Base-by-base conservation (phyloP, 2,329 filamentous ascomycete genomes). In the Diaporthe australafricana region DNA sequence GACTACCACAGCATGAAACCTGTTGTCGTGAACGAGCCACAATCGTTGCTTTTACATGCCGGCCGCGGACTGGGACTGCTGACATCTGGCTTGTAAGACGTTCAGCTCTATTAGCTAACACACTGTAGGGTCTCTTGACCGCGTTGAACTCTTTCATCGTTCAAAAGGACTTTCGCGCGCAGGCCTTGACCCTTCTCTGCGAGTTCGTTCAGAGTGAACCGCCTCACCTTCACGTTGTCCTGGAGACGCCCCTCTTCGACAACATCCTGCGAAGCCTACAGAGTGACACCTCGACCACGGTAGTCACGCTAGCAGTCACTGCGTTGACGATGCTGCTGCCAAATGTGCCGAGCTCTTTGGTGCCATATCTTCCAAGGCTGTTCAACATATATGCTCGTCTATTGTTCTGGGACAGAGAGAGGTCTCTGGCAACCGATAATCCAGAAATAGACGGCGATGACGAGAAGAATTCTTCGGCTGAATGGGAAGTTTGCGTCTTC, bases 361-460 rank as follows among this genome's bases (percentile, higher is more conserved):
- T 91, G 2, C 87, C 89, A 0, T 88, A 92, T 77, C 85, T 96
- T 7, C 91, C 93, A 38, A 89, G 90, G 22, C 84, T 96, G 22
- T 96, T 96, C 85, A 92, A 95, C 73, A 91, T 96, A 67, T 96
- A 96, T 79, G 93, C 92, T 69, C 87, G 94, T 62, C 82, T 96
- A 55, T 83, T 96, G 0, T 96, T 95, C 78, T 96, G 94, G 93
- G 92, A 95, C 75, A 83, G 84, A 62, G 87, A 88, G 72, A 81
- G 84, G 14, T 83, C 83, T 6, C 79, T 81, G 14, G 76, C 80
- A n/a, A 78, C 83, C 48, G 82, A 83, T 22, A 78, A 81, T 16
- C 76, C 79, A 9, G 78, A 83, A 45, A 82, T 85, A n/a, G 83
- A 83, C 42, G 78, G 76, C n/a, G 83, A 85, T 45, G 96, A 94